These are phyloP conservation scores for Colletotrichum salicis DNA, from an alignment of 2,329 filamentous ascomycete genomes.

Conservation along the genomic window DNA sequence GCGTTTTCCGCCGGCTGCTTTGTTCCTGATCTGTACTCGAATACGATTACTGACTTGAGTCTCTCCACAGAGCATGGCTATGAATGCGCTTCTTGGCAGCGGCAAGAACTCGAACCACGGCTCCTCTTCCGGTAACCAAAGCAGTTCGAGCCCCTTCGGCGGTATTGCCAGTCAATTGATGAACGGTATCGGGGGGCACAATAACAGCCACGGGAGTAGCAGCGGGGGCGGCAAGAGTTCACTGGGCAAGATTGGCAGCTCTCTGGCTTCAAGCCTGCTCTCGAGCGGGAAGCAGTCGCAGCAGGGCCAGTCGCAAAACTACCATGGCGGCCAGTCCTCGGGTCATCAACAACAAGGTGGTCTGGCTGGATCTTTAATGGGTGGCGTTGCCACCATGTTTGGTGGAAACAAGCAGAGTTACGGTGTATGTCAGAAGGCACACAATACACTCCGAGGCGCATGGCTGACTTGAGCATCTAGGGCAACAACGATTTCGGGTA, in stretches of 20 bases:
- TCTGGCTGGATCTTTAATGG: conserved; percentile 64
- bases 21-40: not conserved
- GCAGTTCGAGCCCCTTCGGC: conserved; percentile 54
- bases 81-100: conserved; percentile 64
- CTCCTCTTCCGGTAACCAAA: conserved; percentile 40
- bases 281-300: conserved; percentile 60
- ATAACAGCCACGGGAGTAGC: conserved; percentile 42
- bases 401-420: conserved; percentile 58
- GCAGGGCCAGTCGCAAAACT: conserved; percentile 52
- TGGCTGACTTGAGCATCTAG: conserved; percentile 44
- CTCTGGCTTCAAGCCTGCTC: conserved; percentile 66
- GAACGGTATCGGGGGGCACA: conserved; percentile 46
- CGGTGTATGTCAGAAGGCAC: conserved; percentile 47
- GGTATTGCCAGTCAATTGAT: conserved; percentile 61
- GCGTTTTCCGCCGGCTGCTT: not conserved
- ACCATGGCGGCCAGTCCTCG: conserved; percentile 58
- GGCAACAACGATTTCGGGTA: conserved; percentile 70
- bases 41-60: conserved; percentile 21
- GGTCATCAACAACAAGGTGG: conserved; percentile 56
- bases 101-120: conserved; percentile 56
- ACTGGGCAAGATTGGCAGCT: conserved; percentile 66
- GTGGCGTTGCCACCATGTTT: conserved; percentile 64
- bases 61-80: conserved; percentile 63
- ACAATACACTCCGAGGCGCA: not conserved
- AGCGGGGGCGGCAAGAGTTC: conserved; percentile 50